Percentiles rank a stretch among this genome's conserved stretches.
These are phyloP conservation scores for Boletellus deceptivus DNA, from an alignment of 1,284 basidiomycete genomes.

Conservation along the genomic window DNA sequence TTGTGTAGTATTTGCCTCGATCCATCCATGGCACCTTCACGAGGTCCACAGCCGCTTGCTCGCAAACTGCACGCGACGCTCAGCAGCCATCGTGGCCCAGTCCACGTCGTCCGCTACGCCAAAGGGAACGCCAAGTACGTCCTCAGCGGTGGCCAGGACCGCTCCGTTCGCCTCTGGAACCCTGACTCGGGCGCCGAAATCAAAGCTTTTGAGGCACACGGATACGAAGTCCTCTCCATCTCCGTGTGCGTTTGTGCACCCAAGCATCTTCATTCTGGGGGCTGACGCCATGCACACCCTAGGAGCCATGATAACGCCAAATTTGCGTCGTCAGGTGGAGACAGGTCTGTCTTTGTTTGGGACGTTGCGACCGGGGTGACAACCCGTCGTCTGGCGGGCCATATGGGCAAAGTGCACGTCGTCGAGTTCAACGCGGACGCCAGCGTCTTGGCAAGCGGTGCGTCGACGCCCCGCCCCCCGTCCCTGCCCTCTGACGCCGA, in stretches of 20 bases:
- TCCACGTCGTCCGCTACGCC: conserved; percentile 83
- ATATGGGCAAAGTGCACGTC: conserved; percentile 86
- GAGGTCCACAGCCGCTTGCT: conserved; percentile 56
- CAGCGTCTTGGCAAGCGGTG: conserved; percentile 83
- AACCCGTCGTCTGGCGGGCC: conserved; percentile 79
- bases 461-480: not conserved
- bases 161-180: conserved; percentile 90
- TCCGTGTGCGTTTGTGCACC: conserved; percentile 63
- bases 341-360: conserved; percentile 92
- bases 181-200: conserved; percentile 81
- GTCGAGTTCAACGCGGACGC: conserved; percentile 91
- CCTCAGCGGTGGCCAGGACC: conserved; percentile 89
- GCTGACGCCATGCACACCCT: not conserved
- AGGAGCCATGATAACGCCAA: conserved; percentile 92
- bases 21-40: conserved; percentile 59
- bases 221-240: conserved; percentile 90
- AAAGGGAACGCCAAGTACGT: conserved; percentile 86
- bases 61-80: conserved; percentile 63
- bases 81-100: conserved; percentile 69
- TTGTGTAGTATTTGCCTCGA: not conserved
- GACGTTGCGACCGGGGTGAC: conserved; percentile 89
- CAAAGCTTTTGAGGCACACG: conserved; percentile 87
- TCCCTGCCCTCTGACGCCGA: not conserved
- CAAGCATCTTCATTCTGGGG: not conserved
- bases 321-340: conserved; percentile 92